Base-by-base conservation (phyloP, 106 monocot genomes). In the Acanthochlamys bracteata region DNA sequence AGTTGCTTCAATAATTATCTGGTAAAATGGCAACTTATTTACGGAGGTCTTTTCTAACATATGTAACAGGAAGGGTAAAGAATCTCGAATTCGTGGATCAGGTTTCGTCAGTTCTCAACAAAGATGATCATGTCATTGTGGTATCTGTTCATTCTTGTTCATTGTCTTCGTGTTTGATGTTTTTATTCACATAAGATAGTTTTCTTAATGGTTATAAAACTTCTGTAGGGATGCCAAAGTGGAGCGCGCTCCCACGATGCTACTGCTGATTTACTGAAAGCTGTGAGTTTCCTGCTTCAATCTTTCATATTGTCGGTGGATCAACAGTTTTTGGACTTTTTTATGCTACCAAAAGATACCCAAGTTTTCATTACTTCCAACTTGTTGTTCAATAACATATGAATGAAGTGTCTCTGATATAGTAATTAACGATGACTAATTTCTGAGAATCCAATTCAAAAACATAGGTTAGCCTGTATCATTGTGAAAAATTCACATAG, bases 101-200 rank as follows among this genome's bases (percentile, higher is more conserved):
- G 21, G 88, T 89, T 7, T 67, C 73, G 2, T n/a, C 19, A n/a
- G 56, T 71, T 2, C 80, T 40, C 63, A 69, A 66, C 25, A 93
- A 81, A 66, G 83, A 93, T 12, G 85, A 93, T 55, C 24, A 20
- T 67, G 69, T 93, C 19, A 64, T 93, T 15, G 83, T 93, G 88
- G 93, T 93, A 69, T 61, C 22, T 41, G 25, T 24, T 68, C 12
- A 19, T 63, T 11, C 25, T 43, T 24, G 22, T 20, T 39, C 4
- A 16, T 11, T 9, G 21, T 27, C 51, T 52, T 51, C 51, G 45
- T 10, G 43, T 39, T 4, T 41, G 10, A 21, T 53, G 0, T 19
- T 49, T 43, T 43, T 19, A 2, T 64, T 49, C 25, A 12, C 14
- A 21, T 25, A 55, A 20, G 15, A 20, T 55, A 20, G 1, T 25